These are phyloP conservation scores for Talaromyces adpressus DNA, from an alignment of 495 filamentous ascomycete genomes.

Conservation along the genomic window DNA sequence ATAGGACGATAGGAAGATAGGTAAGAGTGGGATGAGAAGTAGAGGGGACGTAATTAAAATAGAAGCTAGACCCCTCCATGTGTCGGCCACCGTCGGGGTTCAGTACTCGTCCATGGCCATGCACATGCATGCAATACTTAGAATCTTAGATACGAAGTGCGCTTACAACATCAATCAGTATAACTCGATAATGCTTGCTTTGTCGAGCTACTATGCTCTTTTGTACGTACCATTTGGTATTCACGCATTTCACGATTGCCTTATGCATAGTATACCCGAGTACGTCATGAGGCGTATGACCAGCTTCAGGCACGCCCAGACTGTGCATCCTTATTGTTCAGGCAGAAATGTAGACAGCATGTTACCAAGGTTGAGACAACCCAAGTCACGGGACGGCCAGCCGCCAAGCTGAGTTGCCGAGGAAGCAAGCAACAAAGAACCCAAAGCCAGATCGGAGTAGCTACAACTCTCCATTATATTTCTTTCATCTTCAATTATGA, in stretches of 20 bases:
- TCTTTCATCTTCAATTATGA: neutral
- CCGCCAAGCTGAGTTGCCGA: slow-evolving; percentile 2
- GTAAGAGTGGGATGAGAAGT: neutral
- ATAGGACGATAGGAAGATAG: too few relatives aligned
- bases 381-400: slow-evolving; percentile 1
- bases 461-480: neutral
- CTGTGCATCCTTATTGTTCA: neutral
- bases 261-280: too few relatives aligned
- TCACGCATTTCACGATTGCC: too few relatives aligned
- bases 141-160: too few relatives aligned
- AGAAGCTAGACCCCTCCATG: neutral
- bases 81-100: neutral
- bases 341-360: neutral
- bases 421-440: neutral
- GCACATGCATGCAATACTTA: neutral
- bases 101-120: neutral
- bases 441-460: neutral
- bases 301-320: neutral
- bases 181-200: too few relatives aligned
- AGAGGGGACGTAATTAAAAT: neutral
- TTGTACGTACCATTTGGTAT: too few relatives aligned
- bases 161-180: too few relatives aligned
- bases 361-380: neutral
- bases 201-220: too few relatives aligned
- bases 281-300: neutral